phyloP scores from a whole-genome alignment of 306 rosid species.

The Glycine soja region DNA sequence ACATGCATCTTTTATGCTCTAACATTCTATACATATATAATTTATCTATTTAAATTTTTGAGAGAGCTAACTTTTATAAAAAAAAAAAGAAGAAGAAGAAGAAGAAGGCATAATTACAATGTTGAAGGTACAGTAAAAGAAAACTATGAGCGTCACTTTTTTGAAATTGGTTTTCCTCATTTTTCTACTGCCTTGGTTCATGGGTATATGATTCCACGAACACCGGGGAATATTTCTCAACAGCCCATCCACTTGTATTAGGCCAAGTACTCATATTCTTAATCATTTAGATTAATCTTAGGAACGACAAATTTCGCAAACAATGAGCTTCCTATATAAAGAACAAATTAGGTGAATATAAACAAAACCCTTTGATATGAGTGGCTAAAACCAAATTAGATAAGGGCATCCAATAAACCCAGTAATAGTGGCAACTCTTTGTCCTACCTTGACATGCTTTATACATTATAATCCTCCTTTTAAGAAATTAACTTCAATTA shows the following conservation, averaged over 20 bases:
- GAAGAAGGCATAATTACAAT: not conserved
- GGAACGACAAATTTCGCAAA: conserved; percentile 22
- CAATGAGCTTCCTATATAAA: conserved; percentile 37
- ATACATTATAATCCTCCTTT: conserved; percentile 41
- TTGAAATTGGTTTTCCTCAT: conserved; percentile 8
- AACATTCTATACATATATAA: not conserved
- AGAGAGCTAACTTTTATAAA: not conserved
- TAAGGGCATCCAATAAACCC: conserved; percentile 43
- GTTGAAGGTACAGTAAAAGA: not conserved
- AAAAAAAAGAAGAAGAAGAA: too few species aligned
- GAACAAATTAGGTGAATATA: conserved; percentile 45
- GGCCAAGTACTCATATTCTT: conserved; percentile 14
- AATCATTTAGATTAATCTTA: conserved; percentile 17
- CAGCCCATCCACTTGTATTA: conserved; percentile 31
- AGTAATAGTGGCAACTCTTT: conserved; percentile 39
- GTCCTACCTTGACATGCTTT: conserved; percentile 49
- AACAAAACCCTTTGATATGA: conserved; percentile 42
- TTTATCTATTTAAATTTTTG: conserved; percentile 1
- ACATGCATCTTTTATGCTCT: not conserved
- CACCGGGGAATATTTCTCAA: not conserved
- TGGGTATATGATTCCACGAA: not conserved
- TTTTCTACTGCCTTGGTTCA: conserved; percentile 1
- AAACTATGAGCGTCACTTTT: not conserved
- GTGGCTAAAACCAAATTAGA: conserved; percentile 48
- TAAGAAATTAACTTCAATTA: conserved; percentile 16